A percentile compares a stretch with the other conserved stretches of the same genome.
Evolutionary conservation across 2,329 filamentous ascomycete species (phyloP).

Genomic region (Aspergillus clavatus): DNA sequence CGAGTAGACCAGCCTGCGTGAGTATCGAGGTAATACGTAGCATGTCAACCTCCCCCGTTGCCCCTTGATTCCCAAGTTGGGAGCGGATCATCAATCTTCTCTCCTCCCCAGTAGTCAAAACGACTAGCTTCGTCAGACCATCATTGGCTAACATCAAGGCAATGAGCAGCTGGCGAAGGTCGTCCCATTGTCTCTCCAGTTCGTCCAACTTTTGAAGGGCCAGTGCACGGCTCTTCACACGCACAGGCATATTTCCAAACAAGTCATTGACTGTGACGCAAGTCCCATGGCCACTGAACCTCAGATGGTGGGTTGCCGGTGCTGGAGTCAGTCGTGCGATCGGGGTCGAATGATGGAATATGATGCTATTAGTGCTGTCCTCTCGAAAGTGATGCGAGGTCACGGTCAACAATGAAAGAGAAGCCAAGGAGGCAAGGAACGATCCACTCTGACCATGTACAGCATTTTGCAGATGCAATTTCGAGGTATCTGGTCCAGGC

Average conservation of each 20-base stretch:
- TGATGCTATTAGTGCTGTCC: slow-evolving; percentile 56
- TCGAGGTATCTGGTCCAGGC: slow-evolving; percentile 68
- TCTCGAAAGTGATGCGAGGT: slow-evolving; percentile 59
- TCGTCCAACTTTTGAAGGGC: slow-evolving; percentile 49
- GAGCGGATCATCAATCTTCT: slow-evolving; percentile 33
- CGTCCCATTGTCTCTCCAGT: slow-evolving; percentile 61
- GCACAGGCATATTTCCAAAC: slow-evolving; percentile 86
- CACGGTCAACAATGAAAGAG: slow-evolving; percentile 71
- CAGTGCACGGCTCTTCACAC: slow-evolving; percentile 71
- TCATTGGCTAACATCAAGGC: slow-evolving; percentile 69
- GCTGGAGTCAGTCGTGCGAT: slow-evolving; percentile 62
- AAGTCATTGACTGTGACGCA: slow-evolving; percentile 70
- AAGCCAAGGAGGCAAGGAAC: slow-evolving; percentile 72
- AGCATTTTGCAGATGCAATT: slow-evolving; percentile 46
- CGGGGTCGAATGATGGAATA: slow-evolving; percentile 64
- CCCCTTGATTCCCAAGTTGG: background rate
- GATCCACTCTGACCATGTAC: slow-evolving; percentile 65
- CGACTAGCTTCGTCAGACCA: slow-evolving; percentile 49
- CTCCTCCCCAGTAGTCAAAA: slow-evolving; percentile 51
- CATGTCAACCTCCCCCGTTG: slow-evolving; percentile 19
- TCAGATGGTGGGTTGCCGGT: slow-evolving; percentile 53
- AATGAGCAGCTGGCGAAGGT: slow-evolving; percentile 55
- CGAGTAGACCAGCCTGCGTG: slow-evolving; percentile 60
- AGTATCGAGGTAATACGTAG: slow-evolving; percentile 51
- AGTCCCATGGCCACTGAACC: slow-evolving; percentile 63